phyloP scores from a whole-genome alignment of 164 flowering plant genomes.

The Hamamelis virginiana region DNA sequence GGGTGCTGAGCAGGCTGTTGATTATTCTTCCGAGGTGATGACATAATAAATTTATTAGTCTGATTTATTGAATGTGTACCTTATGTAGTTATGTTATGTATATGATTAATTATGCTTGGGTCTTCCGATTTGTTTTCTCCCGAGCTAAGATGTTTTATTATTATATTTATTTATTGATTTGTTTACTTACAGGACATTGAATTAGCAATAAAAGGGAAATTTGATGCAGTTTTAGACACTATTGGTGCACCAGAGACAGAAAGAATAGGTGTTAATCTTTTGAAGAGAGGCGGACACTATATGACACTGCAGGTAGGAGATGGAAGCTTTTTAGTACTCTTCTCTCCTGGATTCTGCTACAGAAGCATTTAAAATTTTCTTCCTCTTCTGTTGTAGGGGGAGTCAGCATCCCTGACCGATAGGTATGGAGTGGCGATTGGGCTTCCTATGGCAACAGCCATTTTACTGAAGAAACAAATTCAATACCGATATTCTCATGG shows the following conservation, averaged over 20 bases:
- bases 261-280: slow-evolving; percentile 63
- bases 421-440: slow-evolving; percentile 79
- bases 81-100: too few species aligned
- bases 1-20: slow-evolving; percentile 95
- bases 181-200: slow-evolving; percentile 63
- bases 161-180: not conserved
- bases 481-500: slow-evolving; percentile 80
- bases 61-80: slow-evolving; percentile 1
- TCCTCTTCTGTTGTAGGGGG: slow-evolving; percentile 58
- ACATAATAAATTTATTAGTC: not conserved
- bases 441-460: slow-evolving; percentile 63
- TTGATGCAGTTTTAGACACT: slow-evolving; percentile 94
- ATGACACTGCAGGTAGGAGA: slow-evolving; percentile 89
- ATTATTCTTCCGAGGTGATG: slow-evolving; percentile 76
- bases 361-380: not conserved
- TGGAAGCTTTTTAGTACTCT: slow-evolving; percentile 4
- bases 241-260: slow-evolving; percentile 87
- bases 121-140: too few species aligned
- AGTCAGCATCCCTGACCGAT: slow-evolving; percentile 82
- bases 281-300: slow-evolving; percentile 84
- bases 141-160: not conserved
- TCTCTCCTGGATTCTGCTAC: not conserved
- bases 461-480: slow-evolving; percentile 71
- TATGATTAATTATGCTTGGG: too few species aligned
- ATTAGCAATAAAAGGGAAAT: slow-evolving; percentile 60